Base-by-base conservation (phyloP, 306 rosid genomes). In the Malus sylvestris region DNA sequence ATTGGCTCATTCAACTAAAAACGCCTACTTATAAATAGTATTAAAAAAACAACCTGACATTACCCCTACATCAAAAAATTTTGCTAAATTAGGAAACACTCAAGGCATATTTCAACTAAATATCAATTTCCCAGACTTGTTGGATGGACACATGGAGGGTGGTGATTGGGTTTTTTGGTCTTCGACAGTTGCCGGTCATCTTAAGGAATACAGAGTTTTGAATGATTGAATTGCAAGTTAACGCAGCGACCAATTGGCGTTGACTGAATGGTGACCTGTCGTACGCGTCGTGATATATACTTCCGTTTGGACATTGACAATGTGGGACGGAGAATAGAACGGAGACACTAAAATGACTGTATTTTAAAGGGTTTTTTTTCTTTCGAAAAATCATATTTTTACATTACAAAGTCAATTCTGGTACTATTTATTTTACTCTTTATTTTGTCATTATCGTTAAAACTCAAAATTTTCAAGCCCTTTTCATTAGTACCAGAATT, bases 341-440 rank as follows among this genome's bases (percentile, higher is more conserved):
- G 0, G 6, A 14, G 0, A 46, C 2, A 0, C 2, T 13, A 46
- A 45, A 29, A 29, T 29, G 4, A 29, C 32, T 0, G 32, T 29
- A 3, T 29, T 29, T 29, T 1, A 49, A 49, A 49, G 29, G 2
- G 29, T 25, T 25, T 25, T 25, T 25, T 25, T 25, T 1, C 1
- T 25, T 1, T 2, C 0, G 29, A 27, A 27, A 27, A 27, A 27
- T 27, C 3, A 27, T 27, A 27, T 27, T 27, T 27, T 27, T 27
- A 27, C 3, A 27, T 0, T 27, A 27, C 2, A 27, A 27, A 27
- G 29, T 27, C 3, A 27, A 27, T 27, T 27, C 0, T 27, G 3
- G 29, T 27, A 27, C 29, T 27, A 27, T 27, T 27, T 0, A 27
- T 27, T 27, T 27, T 27, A 27, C 3, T 2, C 2, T 27, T 27